Percentiles rank a stretch among this genome's conserved stretches.
Evolutionary conservation across 2,329 filamentous ascomycete genomes (phyloP).

Genomic region (Phoma herbarum): DNA sequence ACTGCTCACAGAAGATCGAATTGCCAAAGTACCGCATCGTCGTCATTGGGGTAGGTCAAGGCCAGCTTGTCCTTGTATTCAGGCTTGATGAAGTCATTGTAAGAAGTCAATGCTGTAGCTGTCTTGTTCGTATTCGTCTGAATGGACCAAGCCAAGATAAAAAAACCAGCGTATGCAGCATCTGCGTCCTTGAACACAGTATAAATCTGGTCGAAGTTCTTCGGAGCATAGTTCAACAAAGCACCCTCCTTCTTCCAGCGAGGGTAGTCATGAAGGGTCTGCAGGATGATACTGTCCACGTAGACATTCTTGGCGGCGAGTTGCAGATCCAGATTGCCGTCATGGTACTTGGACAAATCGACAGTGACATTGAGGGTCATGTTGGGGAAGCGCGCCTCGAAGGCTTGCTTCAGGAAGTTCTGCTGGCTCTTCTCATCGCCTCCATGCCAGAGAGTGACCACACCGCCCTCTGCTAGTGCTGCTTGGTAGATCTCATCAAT

Average conservation of each 20-base stretch:
- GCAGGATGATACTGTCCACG: conserved; percentile 59
- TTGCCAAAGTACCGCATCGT: conserved; percentile 63
- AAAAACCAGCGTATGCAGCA: conserved; percentile 56
- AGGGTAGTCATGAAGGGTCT: conserved; percentile 62
- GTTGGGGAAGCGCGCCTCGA: conserved; percentile 59
- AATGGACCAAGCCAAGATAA: conserved; percentile 50
- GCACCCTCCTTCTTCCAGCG: conserved; percentile 61
- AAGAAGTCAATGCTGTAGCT: conserved; percentile 50
- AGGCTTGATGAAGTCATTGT: conserved; percentile 57
- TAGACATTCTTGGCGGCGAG: conserved; percentile 47
- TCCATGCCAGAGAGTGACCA: conserved; percentile 60
- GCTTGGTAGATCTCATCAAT: conserved; percentile 62
- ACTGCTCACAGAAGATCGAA: conserved; percentile 56
- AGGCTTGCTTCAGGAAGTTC: conserved; percentile 53
- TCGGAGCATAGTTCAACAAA: conserved; percentile 61
- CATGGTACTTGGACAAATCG: conserved; percentile 66
- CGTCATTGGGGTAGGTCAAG: conserved; percentile 66
- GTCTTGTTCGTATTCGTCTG: conserved; percentile 51
- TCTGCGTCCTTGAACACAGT: conserved; percentile 54
- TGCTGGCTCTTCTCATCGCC: conserved; percentile 58
- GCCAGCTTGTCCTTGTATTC: conserved; percentile 64
- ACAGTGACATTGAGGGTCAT: conserved; percentile 64
- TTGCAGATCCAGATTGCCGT: conserved; percentile 58
- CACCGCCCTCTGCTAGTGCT: conserved; percentile 58
- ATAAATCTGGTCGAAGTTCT: conserved; percentile 56